A percentile compares a stretch with the other conserved stretches of the same genome.
These are phyloP conservation scores for Trichosporon faecale DNA, from an alignment of 1,284 basidiomycete species.

Conservation along the genomic window DNA sequence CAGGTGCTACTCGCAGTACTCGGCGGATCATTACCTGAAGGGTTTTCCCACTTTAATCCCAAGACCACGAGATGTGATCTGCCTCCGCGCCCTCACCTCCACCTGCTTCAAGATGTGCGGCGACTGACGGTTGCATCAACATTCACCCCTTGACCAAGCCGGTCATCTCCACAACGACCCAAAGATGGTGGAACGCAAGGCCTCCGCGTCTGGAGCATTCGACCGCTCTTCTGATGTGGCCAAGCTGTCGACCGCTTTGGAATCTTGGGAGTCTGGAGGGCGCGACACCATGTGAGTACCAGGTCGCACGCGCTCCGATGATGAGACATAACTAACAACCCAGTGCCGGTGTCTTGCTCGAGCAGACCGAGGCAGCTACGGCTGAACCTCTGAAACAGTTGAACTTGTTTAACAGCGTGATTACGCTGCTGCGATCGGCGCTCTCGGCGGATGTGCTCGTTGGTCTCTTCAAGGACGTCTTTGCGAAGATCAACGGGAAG, in stretches of 20 bases:
- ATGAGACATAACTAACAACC: background rate
- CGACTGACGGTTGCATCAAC: slow-evolving; percentile 1
- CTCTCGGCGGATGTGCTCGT: slow-evolving; percentile 3
- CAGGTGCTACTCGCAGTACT: background rate
- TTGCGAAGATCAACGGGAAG: background rate
- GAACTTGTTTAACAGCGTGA: background rate
- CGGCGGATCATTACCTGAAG: background rate
- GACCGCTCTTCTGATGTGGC: slow-evolving; percentile 6
- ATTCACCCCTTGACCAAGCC: slow-evolving; percentile 7
- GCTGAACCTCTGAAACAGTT: slow-evolving; percentile 7
- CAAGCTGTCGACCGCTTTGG: slow-evolving; percentile 1
- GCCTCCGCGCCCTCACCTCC: background rate
- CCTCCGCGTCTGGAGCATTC: slow-evolving; percentile 3
- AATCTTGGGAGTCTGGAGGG: slow-evolving; percentile 3
- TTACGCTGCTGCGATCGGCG: background rate
- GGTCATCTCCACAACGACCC: slow-evolving; percentile 2
- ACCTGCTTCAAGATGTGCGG: background rate
- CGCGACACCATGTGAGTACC: slow-evolving; percentile 1
- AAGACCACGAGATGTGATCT: background rate
- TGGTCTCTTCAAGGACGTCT: background rate
- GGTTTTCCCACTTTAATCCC: background rate
- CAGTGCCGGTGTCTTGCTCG: slow-evolving; percentile 5
- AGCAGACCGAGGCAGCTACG: background rate
- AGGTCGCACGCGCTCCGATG: background rate
- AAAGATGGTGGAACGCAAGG: slow-evolving; percentile 10